Conservation (phyloP, 106 monocot species). For the Acorus calamus region DNA sequence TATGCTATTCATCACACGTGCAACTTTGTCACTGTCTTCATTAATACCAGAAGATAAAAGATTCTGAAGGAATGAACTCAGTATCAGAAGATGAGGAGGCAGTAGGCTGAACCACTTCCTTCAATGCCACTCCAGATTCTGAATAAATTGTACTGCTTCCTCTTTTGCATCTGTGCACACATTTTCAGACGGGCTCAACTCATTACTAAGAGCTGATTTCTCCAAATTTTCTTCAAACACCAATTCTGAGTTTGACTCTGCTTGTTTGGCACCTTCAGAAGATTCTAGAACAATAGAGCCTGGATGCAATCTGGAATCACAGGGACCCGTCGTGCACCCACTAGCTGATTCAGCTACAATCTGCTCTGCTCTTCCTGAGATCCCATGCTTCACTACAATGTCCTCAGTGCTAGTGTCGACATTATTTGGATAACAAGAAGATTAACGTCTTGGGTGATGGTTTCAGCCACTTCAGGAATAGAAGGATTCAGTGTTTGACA, state of each 20-base stretch:
- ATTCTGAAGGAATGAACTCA: constrained; percentile 1
- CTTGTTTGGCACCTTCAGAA: constrained; percentile 5
- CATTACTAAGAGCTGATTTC: not conserved
- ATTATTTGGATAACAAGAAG: constrained; percentile 1
- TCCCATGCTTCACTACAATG: constrained; percentile 6
- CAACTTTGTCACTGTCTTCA: not conserved
- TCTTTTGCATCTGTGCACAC: not conserved
- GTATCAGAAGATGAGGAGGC: not conserved
- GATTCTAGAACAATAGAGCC: constrained; percentile 3
- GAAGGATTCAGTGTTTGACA: constrained; percentile 2
- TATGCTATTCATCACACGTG: not conserved
- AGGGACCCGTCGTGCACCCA: constrained; percentile 1
- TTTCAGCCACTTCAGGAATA: constrained; percentile 5
- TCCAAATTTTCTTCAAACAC: not conserved
- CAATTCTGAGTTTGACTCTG: not conserved
- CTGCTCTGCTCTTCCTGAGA: not conserved
- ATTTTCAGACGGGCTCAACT: constrained; percentile 4
- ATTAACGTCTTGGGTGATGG: not conserved
- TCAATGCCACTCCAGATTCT: not conserved
- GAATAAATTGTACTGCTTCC: not conserved
- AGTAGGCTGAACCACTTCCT: not conserved
- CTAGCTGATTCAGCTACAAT: constrained; percentile 5
- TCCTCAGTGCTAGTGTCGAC: not conserved
- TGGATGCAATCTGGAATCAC: constrained; percentile 10
- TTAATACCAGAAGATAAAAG: constrained; percentile 6